phyloP scores from a whole-genome alignment of 805 yeast genomes.

The Sporopachydermia quercuum region DNA sequence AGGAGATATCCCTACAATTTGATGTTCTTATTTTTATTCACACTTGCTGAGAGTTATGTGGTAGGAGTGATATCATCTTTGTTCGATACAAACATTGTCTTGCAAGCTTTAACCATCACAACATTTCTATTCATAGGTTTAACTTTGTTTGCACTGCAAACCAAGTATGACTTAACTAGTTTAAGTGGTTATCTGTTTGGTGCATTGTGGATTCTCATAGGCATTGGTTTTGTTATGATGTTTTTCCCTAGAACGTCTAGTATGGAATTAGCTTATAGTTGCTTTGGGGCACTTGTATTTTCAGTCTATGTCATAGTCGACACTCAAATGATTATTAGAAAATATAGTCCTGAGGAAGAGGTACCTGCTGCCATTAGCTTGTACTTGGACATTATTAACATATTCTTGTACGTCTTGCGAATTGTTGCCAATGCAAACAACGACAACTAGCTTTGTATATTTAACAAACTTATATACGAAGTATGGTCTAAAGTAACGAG shows the following conservation, averaged over 20 bases:
- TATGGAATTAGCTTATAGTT: slow-evolving; percentile 53
- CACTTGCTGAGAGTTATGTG: slow-evolving; percentile 58
- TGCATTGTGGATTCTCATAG: slow-evolving; percentile 53
- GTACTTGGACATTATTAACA: slow-evolving; percentile 70
- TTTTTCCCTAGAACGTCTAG: slow-evolving; percentile 46
- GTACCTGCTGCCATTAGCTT: slow-evolving; percentile 65
- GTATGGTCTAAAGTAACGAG: too few species aligned
- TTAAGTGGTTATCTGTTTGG: slow-evolving; percentile 46
- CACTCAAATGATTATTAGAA: slow-evolving; percentile 66
- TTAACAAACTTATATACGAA: too few species aligned
- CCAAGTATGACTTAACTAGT: slow-evolving; percentile 58
- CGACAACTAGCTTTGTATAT: slow-evolving; percentile 9
- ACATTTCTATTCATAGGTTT: slow-evolving; percentile 60
- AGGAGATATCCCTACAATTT: slow-evolving; percentile 57
- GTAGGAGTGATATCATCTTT: slow-evolving; percentile 53
- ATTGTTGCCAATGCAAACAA: slow-evolving; percentile 28
- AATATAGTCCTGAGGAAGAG: slow-evolving; percentile 70
- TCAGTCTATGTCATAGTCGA: slow-evolving; percentile 62
- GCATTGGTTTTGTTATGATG: slow-evolving; percentile 54
- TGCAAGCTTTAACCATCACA: slow-evolving; percentile 62
- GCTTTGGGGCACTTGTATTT: slow-evolving; percentile 62
- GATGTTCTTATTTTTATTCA: slow-evolving; percentile 46
- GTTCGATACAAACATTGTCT: slow-evolving; percentile 45
- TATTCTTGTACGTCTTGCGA: slow-evolving; percentile 64
- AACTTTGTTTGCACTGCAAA: slow-evolving; percentile 61